These are phyloP conservation scores for Tetrapisispora pingtungensis DNA, from an alignment of 805 yeast genomes.

Conservation along the genomic window DNA sequence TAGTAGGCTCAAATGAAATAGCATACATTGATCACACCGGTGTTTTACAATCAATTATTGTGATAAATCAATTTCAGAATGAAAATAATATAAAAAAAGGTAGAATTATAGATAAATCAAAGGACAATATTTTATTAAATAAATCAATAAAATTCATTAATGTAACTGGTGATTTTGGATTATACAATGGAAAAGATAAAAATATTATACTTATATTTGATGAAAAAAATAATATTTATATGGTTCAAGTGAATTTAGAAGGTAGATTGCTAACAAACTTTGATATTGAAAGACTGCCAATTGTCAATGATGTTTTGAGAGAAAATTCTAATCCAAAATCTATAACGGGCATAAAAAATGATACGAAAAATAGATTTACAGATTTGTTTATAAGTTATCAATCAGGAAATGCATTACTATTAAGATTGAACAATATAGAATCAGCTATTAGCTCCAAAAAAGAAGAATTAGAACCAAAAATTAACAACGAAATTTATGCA, in stretches of 20 bases:
- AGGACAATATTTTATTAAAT: conserved; percentile 17
- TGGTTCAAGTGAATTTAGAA: conserved; percentile 21
- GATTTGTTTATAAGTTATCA: conserved; percentile 49
- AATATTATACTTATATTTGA: conserved; percentile 21
- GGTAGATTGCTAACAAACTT: conserved; percentile 26
- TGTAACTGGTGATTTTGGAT: conserved; percentile 1
- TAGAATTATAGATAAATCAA: conserved; percentile 38
- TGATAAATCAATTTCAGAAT: conserved; percentile 26
- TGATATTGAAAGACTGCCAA: conserved; percentile 22
- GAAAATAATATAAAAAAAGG: conserved; percentile 37
- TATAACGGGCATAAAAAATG: conserved; percentile 15
- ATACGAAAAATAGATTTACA: conserved; percentile 29
- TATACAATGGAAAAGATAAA: conserved; percentile 4
- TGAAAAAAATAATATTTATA: conserved; percentile 17
- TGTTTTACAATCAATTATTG: conserved; percentile 29
- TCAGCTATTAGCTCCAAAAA: conserved; percentile 25
- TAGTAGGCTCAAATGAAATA: conserved; percentile 66
- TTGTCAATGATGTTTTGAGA: conserved; percentile 23
- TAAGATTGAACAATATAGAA: conserved; percentile 25
- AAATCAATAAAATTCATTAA: conserved; percentile 9
- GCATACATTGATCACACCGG: conserved; percentile 66
- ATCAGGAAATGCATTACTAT: conserved; percentile 48
- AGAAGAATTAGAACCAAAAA: conserved; percentile 32
- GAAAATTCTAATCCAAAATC: conserved; percentile 23
- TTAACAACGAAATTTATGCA: conserved; percentile 27